Base-by-base conservation (phyloP, 1,284 basidiomycete species). In the Retiboletus flavoniger region DNA sequence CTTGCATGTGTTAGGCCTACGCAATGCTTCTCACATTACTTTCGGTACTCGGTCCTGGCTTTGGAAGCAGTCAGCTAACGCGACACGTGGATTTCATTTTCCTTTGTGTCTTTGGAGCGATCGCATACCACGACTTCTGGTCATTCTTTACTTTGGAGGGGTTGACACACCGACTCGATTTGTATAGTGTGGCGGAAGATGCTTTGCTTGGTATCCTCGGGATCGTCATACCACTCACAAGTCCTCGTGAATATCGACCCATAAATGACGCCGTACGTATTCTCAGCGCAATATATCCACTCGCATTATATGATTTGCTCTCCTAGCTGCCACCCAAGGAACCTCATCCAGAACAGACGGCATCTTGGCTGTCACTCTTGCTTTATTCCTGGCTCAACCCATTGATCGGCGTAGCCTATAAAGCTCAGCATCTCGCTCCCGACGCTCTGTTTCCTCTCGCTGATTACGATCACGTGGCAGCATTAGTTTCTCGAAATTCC, bases 281-380 rank as follows among this genome's bases (percentile, higher is more conserved):
- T 48, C 31, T 41, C 21, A 13, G 9, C 29, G n/a, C 34, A 17
- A 11, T 16, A 26, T 14, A 29, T n/a, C 29, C 10, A 17, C 13
- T 29, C 31, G 10, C 16, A 26, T 9, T 13, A 14, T n/a, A 8
- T 39, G n/a, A 42, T 31, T 28, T 26, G 2, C 38, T 29, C 16
- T 36, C 19, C 28, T 24, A 60, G 58, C 9, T 17, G 13, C 34
- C 29, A 24, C n/a, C 24, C 24, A 81, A 79, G n/a, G 81, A 85
- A 62, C 76, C 78, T 7, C 85, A 82, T 67, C 82, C 84, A 3
- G 86, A 89, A 62, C 87, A 89, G 64, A 86, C 82, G 0, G 79
- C 84, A 0, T 82, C 85, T 0, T 71, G 81, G 45, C 60, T 85
- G 16, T 84, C 80, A 3, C 72, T 84, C 57, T 42, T 78, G 14